phyloP scores from a whole-genome alignment of 805 yeast species.

The Torulaspora franciscae region DNA sequence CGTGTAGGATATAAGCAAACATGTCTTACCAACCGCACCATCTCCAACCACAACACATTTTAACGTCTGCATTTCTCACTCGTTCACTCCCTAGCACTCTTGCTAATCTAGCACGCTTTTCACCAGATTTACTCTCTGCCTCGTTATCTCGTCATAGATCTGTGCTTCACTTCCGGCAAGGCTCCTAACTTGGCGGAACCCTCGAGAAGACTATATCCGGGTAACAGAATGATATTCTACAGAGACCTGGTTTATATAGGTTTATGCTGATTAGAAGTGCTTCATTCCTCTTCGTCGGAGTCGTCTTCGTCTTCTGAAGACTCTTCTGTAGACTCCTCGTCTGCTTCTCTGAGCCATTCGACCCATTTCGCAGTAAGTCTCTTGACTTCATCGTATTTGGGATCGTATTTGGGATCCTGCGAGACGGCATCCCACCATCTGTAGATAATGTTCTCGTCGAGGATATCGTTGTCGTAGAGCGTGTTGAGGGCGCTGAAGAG shows the following conservation, averaged over 20 bases:
- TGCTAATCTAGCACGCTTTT: neutral
- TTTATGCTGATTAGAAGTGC: neutral
- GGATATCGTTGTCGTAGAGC: constrained; percentile 74
- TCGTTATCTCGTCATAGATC: constrained; percentile 9
- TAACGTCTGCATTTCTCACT: constrained; percentile 44
- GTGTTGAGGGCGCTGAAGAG: constrained; percentile 44
- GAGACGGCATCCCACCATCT: constrained; percentile 67
- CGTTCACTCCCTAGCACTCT: neutral
- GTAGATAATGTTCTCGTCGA: constrained; percentile 75
- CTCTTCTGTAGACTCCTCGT: constrained; percentile 44
- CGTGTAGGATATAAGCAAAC: constrained; percentile 91
- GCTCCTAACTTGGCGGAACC: constrained; percentile 1
- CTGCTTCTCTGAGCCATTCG: constrained; percentile 82
- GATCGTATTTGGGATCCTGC: constrained; percentile 40
- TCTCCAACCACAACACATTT: constrained; percentile 99
- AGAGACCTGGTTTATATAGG: neutral
- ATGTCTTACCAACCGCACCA: constrained; percentile 99
- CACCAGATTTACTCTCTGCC: neutral
- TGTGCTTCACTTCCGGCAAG: constrained; percentile 1
- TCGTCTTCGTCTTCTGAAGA: constrained; percentile 30
- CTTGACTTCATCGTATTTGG: constrained; percentile 47
- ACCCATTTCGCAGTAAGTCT: constrained; percentile 66
- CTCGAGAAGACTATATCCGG: constrained; percentile 1
- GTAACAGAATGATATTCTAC: neutral
- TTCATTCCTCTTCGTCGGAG: constrained; percentile 1